Evolutionary conservation across 352 stramenopile genomes (phyloP).

Genomic region (Phytophthora chlamydospora): DNA sequence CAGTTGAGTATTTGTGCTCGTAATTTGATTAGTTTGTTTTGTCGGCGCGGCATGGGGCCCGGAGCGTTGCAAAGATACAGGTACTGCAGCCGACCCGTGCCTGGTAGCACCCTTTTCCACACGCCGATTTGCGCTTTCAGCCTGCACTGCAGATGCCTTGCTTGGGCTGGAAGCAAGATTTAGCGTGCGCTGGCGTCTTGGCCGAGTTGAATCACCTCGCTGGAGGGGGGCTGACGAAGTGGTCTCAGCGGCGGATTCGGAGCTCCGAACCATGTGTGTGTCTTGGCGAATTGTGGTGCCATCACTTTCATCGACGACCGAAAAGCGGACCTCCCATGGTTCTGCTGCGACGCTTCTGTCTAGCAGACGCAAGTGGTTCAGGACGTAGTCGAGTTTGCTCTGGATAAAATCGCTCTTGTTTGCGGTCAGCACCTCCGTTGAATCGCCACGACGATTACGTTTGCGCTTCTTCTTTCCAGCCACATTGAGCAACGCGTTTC

Average conservation of each 20-base stretch:
- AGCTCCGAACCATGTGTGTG: constrained; percentile 26
- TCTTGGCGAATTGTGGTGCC: constrained; percentile 30
- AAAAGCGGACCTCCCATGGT: constrained; percentile 39
- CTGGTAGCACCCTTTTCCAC: too few relatives aligned
- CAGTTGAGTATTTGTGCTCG: too few relatives aligned
- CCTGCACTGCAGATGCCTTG: neutral
- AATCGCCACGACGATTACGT: constrained; percentile 8
- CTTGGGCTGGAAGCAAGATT: neutral
- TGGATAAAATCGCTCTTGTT: constrained; percentile 42
- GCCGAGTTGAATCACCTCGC: neutral
- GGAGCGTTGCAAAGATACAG: too few relatives aligned
- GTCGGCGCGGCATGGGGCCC: too few relatives aligned
- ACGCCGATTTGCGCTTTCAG: neutral
- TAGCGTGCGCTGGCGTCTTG: neutral
- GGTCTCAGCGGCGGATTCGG: neutral
- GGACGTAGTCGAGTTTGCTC: constrained; percentile 43
- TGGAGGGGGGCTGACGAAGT: constrained; percentile 5
- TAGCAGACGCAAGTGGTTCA: constrained; percentile 45
- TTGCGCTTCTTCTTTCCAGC: constrained; percentile 34
- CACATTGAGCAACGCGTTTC: constrained; percentile 21
- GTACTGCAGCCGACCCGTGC: too few relatives aligned
- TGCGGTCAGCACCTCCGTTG: constrained; percentile 20
- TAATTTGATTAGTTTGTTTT: too few relatives aligned
- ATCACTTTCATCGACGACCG: constrained; percentile 36
- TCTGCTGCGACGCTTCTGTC: constrained; percentile 25